Evolutionary conservation across 331 rosid genomes (phyloP).

Genomic region (Quercus lobata): DNA sequence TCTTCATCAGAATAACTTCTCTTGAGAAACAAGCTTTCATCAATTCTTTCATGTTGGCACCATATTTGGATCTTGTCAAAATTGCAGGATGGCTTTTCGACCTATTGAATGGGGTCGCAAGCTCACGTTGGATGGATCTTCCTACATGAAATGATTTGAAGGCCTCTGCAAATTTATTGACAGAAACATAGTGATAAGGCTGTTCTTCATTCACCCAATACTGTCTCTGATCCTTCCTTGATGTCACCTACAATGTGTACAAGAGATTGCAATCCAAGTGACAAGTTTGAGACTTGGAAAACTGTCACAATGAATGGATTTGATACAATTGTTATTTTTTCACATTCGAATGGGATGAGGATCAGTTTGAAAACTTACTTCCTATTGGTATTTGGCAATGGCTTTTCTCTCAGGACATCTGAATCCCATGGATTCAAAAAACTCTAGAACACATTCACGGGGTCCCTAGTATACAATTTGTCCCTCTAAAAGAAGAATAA

Average conservation of each 20-base stretch:
- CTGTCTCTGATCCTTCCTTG: conserved; percentile 29
- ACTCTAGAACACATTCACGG: conserved; percentile 32
- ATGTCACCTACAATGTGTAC: conserved; percentile 23
- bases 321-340: no score
- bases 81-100: conserved; percentile 38
- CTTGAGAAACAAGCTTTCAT: conserved; percentile 39
- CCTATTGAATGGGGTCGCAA: conserved; percentile 33
- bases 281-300: background rate
- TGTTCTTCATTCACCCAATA: conserved; percentile 23
- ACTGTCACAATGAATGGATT: no score
- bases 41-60: conserved; percentile 27
- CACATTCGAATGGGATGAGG: background rate
- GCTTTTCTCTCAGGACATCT: conserved; percentile 39
- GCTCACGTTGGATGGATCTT: conserved; percentile 25
- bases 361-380: conserved; percentile 23
- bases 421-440: conserved; percentile 41
- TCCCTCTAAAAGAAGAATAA: conserved; percentile 36
- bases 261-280: background rate
- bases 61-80: conserved; percentile 30
- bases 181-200: conserved; percentile 25
- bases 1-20: conserved; percentile 28
- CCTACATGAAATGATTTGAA: conserved; percentile 34
- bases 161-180: conserved; percentile 28
- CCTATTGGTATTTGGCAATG: conserved; percentile 37
- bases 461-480: conserved; percentile 41